phyloP scores from a whole-genome alignment of 2,329 filamentous ascomycete species.

The Beauveria bassiana region DNA sequence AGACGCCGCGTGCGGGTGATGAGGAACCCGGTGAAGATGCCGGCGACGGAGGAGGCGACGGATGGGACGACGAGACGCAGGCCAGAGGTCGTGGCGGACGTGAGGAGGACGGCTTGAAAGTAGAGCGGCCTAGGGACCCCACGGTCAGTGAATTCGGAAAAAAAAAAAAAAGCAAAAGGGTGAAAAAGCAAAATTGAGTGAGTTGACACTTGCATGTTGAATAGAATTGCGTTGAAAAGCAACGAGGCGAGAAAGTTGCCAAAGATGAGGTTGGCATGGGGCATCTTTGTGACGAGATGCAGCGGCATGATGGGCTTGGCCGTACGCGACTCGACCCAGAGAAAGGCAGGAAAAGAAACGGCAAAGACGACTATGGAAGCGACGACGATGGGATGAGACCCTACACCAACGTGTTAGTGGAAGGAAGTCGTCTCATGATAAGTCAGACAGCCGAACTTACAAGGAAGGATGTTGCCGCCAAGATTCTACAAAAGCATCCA shows the following conservation, averaged over 20 bases:
- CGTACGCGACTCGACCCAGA: constrained; percentile 44
- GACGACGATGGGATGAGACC: constrained; percentile 53
- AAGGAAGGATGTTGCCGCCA: constrained; percentile 56
- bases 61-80: constrained; percentile 61
- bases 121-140: constrained; percentile 52
- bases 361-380: constrained; percentile 40
- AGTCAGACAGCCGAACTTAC: constrained; percentile 28
- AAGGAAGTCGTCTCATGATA: neutral
- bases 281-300: constrained; percentile 38
- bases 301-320: constrained; percentile 54
- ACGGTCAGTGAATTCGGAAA: neutral
- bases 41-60: constrained; percentile 44
- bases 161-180: too few species aligned
- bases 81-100: constrained; percentile 63
- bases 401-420: constrained; percentile 19
- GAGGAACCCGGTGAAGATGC: constrained; percentile 52
- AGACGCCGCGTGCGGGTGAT: constrained; percentile 52
- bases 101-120: constrained; percentile 67
- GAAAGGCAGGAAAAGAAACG: constrained; percentile 41
- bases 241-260: constrained; percentile 45
- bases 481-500: constrained; percentile 36
- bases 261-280: constrained; percentile 51
- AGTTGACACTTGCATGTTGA: constrained; percentile 42
- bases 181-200: too few species aligned
- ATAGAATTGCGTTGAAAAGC: constrained; percentile 47